A percentile compares a stretch with the other conserved stretches of the same genome.
Evolutionary conservation across 73 alveolate genomes (phyloP).

Genomic region (Paramecium sonneborni): DNA sequence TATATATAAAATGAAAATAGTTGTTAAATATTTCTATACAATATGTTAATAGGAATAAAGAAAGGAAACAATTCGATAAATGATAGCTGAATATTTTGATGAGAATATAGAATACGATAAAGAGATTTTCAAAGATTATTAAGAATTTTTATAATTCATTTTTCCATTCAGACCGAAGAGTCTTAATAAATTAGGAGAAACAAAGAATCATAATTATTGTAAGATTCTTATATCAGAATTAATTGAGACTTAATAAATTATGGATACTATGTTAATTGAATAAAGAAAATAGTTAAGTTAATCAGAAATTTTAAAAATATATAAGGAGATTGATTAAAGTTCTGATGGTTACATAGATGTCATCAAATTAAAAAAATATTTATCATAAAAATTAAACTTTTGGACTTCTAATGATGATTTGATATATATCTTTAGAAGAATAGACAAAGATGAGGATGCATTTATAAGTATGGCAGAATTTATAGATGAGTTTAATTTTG

Average conservation of each 20-base stretch:
- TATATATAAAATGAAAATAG: background rate
- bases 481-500: background rate
- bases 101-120: background rate
- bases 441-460: conserved; percentile 51
- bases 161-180: background rate
- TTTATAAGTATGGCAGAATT: conserved; percentile 45
- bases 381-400: background rate
- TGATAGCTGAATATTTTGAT: conserved; percentile 50
- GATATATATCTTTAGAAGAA: background rate
- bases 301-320: background rate
- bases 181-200: background rate
- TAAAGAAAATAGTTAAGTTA: background rate
- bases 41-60: background rate
- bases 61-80: background rate
- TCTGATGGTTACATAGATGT: background rate
- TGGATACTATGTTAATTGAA: background rate
- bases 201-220: background rate
- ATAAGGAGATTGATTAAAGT: background rate
- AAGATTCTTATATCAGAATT: background rate
- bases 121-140: background rate
- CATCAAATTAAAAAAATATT: background rate
- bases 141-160: background rate
- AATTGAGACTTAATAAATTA: background rate
- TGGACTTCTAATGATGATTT: background rate
- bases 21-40: conserved; percentile 32